A percentile compares a stretch with the other conserved stretches of the same genome.
Evolutionary conservation across 2,329 filamentous ascomycete species (phyloP).

Genomic region (Scopulariopsis brevicaulis): DNA sequence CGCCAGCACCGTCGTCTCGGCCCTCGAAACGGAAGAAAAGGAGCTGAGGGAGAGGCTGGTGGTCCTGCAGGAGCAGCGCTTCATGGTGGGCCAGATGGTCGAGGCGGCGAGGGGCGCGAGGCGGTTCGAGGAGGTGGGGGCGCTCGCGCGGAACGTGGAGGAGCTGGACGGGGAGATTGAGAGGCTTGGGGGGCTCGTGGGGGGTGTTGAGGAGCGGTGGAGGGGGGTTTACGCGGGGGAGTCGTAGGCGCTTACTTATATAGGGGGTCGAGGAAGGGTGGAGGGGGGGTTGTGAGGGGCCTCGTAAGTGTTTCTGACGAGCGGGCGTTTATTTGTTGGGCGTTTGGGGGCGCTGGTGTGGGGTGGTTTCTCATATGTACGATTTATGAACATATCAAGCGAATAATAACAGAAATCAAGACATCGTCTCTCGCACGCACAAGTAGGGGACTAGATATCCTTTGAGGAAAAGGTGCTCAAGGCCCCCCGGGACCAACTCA

Average conservation of each 20-base stretch:
- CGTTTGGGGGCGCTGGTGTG: background rate
- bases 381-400: background rate
- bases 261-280: background rate
- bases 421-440: too few relatives aligned
- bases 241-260: background rate
- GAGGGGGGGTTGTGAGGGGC: background rate
- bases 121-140: constrained; percentile 78
- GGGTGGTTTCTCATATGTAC: background rate
- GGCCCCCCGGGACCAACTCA: background rate
- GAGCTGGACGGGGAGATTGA: constrained; percentile 74
- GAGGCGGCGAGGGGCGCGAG: constrained; percentile 62
- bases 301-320: background rate
- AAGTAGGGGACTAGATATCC: background rate
- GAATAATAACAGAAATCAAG: background rate
- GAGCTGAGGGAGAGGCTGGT: constrained; percentile 68
- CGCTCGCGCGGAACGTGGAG: constrained; percentile 67
- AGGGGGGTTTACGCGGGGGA: constrained; percentile 7
- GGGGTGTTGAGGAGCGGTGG: constrained; percentile 44
- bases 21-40: constrained; percentile 73
- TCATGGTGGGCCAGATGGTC: constrained; percentile 81
- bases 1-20: constrained; percentile 42
- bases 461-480: background rate
- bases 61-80: constrained; percentile 82
- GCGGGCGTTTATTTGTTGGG: background rate
- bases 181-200: constrained; percentile 51